These are phyloP conservation scores for Amanita phalloides DNA, from an alignment of 768 basidiomycete genomes.

Conservation along the genomic window DNA sequence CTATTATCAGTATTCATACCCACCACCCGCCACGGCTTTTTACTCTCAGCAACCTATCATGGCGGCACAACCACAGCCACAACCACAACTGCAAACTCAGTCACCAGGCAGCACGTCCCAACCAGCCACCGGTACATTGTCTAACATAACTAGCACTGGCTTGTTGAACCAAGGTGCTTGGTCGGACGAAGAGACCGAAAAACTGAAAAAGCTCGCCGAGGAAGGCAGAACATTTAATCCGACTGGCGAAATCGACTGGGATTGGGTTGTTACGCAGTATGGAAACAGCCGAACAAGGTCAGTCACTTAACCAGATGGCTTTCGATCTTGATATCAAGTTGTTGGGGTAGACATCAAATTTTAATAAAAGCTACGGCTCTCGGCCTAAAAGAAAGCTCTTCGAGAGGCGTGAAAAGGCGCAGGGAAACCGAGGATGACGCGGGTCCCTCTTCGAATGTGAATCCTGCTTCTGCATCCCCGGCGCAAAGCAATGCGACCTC, in stretches of 20 bases:
- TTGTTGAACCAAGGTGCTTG: conserved; percentile 59
- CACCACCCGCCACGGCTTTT: conserved; percentile 8
- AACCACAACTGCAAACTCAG: conserved; percentile 1
- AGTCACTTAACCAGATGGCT: conserved; percentile 8
- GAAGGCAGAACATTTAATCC: conserved; percentile 40
- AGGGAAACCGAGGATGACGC: conserved; percentile 19
- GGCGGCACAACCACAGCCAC: conserved; percentile 9
- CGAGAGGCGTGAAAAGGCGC: conserved; percentile 46
- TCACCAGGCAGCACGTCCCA: not conserved
- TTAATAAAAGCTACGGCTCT: conserved; percentile 72
- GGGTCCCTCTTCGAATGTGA: conserved; percentile 15
- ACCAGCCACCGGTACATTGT: conserved; percentile 15
- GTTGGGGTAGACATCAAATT: conserved; percentile 57
- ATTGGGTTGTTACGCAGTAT: conserved; percentile 65
- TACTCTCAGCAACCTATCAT: conserved; percentile 10
- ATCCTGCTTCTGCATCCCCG: conserved; percentile 20
- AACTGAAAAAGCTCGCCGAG: conserved; percentile 57
- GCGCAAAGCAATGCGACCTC: conserved; percentile 28
- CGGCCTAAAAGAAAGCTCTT: conserved; percentile 67
- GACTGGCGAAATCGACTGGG: conserved; percentile 68
- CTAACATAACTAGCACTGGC: conserved; percentile 21
- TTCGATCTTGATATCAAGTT: not conserved
- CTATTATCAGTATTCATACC: conserved; percentile 46
- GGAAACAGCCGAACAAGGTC: conserved; percentile 67
- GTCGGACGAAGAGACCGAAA: conserved; percentile 70